A percentile compares a stretch with the other conserved stretches of the same genome.
Evolutionary conservation across 106 monocot species (phyloP).

Genomic region (Xerophyta viscosa): DNA sequence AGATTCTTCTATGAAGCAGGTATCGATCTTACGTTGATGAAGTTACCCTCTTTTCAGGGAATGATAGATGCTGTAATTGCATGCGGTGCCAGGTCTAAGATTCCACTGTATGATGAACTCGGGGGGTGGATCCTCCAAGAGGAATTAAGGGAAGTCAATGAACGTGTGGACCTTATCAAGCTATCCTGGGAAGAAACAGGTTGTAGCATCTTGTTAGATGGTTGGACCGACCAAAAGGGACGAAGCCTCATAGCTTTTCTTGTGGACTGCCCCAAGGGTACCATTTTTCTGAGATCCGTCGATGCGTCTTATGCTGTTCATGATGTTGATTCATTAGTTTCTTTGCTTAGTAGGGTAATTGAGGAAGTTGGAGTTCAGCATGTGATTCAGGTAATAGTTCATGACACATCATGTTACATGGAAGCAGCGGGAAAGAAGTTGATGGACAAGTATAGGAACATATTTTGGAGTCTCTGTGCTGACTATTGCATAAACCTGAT

Average conservation of each 20-base stretch:
- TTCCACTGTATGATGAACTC: slow-evolving; percentile 44
- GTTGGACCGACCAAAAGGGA: slow-evolving; percentile 49
- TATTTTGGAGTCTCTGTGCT: slow-evolving; percentile 55
- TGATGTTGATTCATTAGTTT: slow-evolving; percentile 45
- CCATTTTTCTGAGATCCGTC: slow-evolving; percentile 58
- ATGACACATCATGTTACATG: slow-evolving; percentile 46
- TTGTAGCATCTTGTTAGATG: slow-evolving; percentile 69
- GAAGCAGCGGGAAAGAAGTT: slow-evolving; percentile 52
- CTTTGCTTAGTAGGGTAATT: slow-evolving; percentile 33
- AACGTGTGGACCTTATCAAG: slow-evolving; percentile 31
- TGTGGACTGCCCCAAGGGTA: slow-evolving; percentile 43
- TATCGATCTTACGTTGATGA: slow-evolving; percentile 31
- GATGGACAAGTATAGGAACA: slow-evolving; percentile 31
- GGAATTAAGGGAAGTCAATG: slow-evolving; percentile 36
- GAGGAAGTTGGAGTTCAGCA: slow-evolving; percentile 54
- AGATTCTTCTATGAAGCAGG: slow-evolving; percentile 62
- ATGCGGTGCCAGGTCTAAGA: slow-evolving; percentile 25
- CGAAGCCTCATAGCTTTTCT: slow-evolving; percentile 50
- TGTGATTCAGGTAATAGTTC: slow-evolving; percentile 60
- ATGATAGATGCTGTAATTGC: slow-evolving; percentile 49
- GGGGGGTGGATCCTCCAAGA: slow-evolving; percentile 57
- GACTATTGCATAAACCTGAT: slow-evolving; percentile 66
- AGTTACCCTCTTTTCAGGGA: slow-evolving; percentile 55
- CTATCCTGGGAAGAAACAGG: slow-evolving; percentile 51
- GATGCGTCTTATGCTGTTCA: slow-evolving; percentile 39